phyloP scores from a whole-genome alignment of 208 protist species.

The Acanthamoeba castellanii region DNA sequence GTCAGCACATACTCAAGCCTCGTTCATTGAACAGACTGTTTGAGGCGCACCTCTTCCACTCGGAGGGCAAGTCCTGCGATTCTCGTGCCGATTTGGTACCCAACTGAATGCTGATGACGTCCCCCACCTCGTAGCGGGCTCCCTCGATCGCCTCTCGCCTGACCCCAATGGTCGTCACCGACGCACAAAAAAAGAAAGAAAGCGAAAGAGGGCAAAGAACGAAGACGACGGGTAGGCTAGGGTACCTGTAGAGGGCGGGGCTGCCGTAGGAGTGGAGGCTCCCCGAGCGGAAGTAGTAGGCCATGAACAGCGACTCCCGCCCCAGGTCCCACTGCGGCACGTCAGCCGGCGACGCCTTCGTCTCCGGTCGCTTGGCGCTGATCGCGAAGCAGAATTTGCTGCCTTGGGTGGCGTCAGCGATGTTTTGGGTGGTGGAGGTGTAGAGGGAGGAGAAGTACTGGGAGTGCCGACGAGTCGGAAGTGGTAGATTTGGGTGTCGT shows the following conservation, averaged over 20 bases:
- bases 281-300: slow-evolving; percentile 22
- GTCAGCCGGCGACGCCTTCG: not conserved
- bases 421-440: not conserved
- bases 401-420: not conserved
- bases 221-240: not conserved
- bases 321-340: slow-evolving; percentile 14
- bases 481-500: not conserved
- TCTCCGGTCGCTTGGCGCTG: not conserved
- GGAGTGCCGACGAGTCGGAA: not conserved
- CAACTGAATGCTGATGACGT: slow-evolving; percentile 19
- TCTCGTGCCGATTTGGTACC: not conserved
- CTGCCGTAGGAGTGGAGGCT: slow-evolving; percentile 50
- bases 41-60: not conserved
- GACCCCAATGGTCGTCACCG: not conserved
- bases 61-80: not conserved
- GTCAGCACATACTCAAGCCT: too few species aligned
- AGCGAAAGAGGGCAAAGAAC: not conserved
- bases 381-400: slow-evolving; percentile 41
- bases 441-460: not conserved
- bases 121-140: not conserved
- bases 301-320: slow-evolving; percentile 18
- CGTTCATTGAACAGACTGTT: not conserved
- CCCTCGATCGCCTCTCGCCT: slow-evolving; percentile 14
- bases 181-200: not conserved
- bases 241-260: slow-evolving; percentile 7